Conservation (phyloP, 2,329 filamentous ascomycete species). For the Hyphodiscus sp. region DNA sequence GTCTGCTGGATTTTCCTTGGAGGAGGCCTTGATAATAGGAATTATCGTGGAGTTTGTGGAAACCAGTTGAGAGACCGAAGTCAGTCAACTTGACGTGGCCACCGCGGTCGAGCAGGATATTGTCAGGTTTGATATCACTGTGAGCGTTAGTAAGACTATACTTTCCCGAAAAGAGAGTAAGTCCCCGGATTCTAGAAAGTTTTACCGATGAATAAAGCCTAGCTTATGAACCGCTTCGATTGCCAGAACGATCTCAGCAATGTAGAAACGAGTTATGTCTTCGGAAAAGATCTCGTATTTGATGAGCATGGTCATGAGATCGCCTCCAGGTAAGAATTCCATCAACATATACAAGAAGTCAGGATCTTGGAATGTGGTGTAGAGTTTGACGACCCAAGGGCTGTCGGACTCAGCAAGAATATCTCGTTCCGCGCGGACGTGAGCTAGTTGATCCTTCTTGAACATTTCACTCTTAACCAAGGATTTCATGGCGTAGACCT, state of each 20-base stretch:
- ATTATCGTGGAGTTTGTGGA: constrained; percentile 96
- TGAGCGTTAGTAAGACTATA: constrained; percentile 5
- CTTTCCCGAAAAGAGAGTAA: background rate
- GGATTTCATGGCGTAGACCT: constrained; percentile 97
- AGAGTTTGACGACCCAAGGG: constrained; percentile 97
- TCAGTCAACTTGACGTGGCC: constrained; percentile 98
- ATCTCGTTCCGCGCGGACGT: constrained; percentile 95
- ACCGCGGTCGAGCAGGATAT: constrained; percentile 89
- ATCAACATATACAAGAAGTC: constrained; percentile 98
- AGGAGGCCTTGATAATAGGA: constrained; percentile 97
- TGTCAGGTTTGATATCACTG: constrained; percentile 98
- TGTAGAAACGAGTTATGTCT: constrained; percentile 98
- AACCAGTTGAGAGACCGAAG: constrained; percentile 95
- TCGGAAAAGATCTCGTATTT: constrained; percentile 99
- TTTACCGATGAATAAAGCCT: constrained; percentile 95
- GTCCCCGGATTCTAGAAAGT: constrained; percentile 4
- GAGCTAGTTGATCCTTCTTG: constrained; percentile 96
- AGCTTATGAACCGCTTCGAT: constrained; percentile 98
- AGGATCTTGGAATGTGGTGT: constrained; percentile 93
- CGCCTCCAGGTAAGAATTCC: constrained; percentile 97
- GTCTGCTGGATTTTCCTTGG: constrained; percentile 65
- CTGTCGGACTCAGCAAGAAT: constrained; percentile 99
- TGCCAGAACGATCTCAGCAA: constrained; percentile 96
- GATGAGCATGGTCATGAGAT: constrained; percentile 99
- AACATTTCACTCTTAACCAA: constrained; percentile 99